Percentiles rank a stretch among this genome's conserved stretches.
phyloP scores from a whole-genome alignment of 2,329 filamentous ascomycete genomes.

The Aspergillus sp. region DNA sequence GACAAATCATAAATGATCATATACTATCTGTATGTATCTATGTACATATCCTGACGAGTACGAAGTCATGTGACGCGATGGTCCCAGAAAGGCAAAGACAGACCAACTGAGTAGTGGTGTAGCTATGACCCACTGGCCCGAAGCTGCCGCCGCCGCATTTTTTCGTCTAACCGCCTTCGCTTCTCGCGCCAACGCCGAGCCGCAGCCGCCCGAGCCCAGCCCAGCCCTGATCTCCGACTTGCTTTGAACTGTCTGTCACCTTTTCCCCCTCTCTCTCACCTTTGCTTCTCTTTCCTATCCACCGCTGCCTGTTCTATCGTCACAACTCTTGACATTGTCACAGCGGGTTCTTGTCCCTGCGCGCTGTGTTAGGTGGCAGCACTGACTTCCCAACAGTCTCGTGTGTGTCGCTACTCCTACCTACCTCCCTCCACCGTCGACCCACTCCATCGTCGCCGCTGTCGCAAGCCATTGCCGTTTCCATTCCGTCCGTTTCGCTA shows the following conservation, averaged over 20 bases:
- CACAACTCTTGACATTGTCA: slow-evolving; percentile 2
- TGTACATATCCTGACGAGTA: too few species aligned
- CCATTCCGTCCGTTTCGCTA: neutral
- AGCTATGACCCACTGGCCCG: neutral
- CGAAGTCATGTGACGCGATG: neutral
- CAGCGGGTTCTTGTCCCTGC: slow-evolving; percentile 10
- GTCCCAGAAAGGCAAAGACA: neutral
- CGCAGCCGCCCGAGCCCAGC: slow-evolving; percentile 19
- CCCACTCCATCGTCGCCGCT: neutral
- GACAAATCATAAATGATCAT: too few species aligned
- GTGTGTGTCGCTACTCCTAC: slow-evolving; percentile 4
- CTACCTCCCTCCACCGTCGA: neutral
- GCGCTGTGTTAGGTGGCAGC: slow-evolving; percentile 19
- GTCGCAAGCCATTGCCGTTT: slow-evolving; percentile 2
- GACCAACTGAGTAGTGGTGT: too few species aligned
- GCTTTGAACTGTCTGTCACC: slow-evolving; percentile 14
- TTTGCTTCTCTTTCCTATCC: slow-evolving; percentile 1
- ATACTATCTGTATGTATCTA: too few species aligned
- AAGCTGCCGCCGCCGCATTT: slow-evolving; percentile 8
- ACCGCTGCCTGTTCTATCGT: neutral
- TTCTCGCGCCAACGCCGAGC: slow-evolving; percentile 25
- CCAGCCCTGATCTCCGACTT: slow-evolving; percentile 15
- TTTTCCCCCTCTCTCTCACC: slow-evolving; percentile 1
- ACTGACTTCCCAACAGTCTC: slow-evolving; percentile 13
- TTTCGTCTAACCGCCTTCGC: slow-evolving; percentile 24